A percentile compares a stretch with the other conserved stretches of the same genome.
Evolutionary conservation across 2,329 filamentous ascomycete species (phyloP).

Genomic region (Penicillium sp.): DNA sequence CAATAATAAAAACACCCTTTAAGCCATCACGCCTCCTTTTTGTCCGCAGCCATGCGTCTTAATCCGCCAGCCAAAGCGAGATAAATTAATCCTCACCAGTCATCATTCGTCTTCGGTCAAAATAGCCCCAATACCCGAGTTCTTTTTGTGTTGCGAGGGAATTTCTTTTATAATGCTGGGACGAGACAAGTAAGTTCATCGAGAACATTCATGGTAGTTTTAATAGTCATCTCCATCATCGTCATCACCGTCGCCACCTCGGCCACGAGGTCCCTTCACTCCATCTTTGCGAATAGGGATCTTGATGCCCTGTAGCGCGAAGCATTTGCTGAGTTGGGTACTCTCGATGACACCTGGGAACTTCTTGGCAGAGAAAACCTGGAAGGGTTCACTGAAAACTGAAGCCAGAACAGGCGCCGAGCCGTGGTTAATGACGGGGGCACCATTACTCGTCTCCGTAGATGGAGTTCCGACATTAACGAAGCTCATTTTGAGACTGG

Average conservation of each 20-base stretch:
- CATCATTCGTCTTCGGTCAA: slow-evolving; percentile 9
- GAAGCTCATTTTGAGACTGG: slow-evolving; percentile 73
- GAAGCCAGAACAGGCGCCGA: slow-evolving; percentile 82
- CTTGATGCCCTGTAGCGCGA: slow-evolving; percentile 92
- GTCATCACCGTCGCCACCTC: slow-evolving; percentile 39
- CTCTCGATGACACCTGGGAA: slow-evolving; percentile 97
- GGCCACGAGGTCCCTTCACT: slow-evolving; percentile 48
- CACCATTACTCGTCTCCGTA: slow-evolving; percentile 43
- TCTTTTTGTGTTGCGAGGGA: background rate
- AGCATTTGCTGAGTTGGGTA: slow-evolving; percentile 86
- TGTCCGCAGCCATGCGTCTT: slow-evolving; percentile 16
- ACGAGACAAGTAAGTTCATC: slow-evolving; percentile 3
- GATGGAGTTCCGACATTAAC: slow-evolving; percentile 73
- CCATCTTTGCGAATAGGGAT: slow-evolving; percentile 94
- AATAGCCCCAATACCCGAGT: slow-evolving; percentile 4
- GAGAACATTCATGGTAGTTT: slow-evolving; percentile 7
- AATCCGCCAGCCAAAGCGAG: slow-evolving; percentile 23
- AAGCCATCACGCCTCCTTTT: slow-evolving; percentile 31
- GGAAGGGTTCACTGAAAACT: slow-evolving; percentile 85
- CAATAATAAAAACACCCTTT: slow-evolving; percentile 39
- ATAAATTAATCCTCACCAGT: slow-evolving; percentile 12
- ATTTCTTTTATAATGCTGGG: slow-evolving; percentile 3
- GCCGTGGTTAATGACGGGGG: slow-evolving; percentile 68
- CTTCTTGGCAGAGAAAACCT: slow-evolving; percentile 95
- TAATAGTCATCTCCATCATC: slow-evolving; percentile 39